Conservation (phyloP, 2,329 filamentous ascomycete genomes). For the Trichoderma cornu-damae region DNA sequence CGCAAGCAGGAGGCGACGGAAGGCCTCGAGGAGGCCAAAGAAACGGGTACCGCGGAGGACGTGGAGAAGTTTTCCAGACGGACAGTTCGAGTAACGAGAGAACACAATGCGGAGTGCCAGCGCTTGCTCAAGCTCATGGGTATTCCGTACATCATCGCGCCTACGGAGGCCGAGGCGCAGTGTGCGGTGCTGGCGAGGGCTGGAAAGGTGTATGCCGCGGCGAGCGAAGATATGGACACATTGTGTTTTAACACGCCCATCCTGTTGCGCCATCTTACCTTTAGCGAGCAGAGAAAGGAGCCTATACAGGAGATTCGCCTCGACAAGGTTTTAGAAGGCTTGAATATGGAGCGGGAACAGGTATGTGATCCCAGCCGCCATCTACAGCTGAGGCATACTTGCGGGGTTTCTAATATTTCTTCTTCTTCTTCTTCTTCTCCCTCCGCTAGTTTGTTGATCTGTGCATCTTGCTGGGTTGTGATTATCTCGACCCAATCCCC, state of each 20-base stretch:
- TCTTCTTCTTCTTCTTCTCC: not conserved
- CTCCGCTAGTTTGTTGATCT: constrained; percentile 74
- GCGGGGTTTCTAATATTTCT: not conserved
- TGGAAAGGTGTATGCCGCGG: constrained; percentile 93
- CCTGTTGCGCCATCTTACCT: constrained; percentile 85
- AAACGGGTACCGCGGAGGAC: constrained; percentile 94
- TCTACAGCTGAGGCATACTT: not conserved
- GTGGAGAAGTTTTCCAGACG: constrained; percentile 94
- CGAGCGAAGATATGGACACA: constrained; percentile 98
- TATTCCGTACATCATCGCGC: constrained; percentile 88
- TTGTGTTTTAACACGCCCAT: constrained; percentile 93
- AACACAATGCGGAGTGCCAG: constrained; percentile 96
- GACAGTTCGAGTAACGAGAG: constrained; percentile 89
- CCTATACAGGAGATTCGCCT: constrained; percentile 94
- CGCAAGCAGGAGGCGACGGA: constrained; percentile 90
- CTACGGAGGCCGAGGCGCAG: constrained; percentile 95
- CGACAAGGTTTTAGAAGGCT: constrained; percentile 76
- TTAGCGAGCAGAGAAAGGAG: constrained; percentile 95
- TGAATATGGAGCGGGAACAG: constrained; percentile 83
- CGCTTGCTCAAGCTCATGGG: constrained; percentile 90
- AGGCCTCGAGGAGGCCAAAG: constrained; percentile 88
- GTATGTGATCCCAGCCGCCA: constrained; percentile 39
- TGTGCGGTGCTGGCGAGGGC: constrained; percentile 84
- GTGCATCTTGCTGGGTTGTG: constrained; percentile 94
- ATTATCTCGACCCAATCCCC: constrained; percentile 94